phyloP scores from a whole-genome alignment of 768 basidiomycete genomes.

The Kwoniella europaea region DNA sequence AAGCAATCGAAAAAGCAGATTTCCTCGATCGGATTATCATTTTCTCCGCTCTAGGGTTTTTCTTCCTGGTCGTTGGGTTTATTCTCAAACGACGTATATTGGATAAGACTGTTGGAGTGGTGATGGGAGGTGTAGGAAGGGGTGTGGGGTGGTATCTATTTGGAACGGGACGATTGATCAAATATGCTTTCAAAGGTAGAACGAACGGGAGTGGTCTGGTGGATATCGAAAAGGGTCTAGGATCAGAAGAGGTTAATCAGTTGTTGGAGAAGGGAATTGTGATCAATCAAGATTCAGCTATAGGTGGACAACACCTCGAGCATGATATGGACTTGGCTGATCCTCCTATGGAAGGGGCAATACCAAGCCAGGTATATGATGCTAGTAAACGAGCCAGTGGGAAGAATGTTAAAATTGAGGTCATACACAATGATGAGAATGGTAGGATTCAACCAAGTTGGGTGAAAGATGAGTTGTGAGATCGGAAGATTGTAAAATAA shows the following conservation, averaged over 20 bases:
- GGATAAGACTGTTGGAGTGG: conserved; percentile 69
- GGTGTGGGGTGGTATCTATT: conserved; percentile 83
- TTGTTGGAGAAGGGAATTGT: neutral
- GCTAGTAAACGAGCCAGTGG: neutral
- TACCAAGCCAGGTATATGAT: conserved; percentile 10
- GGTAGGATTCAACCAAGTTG: neutral
- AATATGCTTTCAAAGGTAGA: conserved; percentile 23
- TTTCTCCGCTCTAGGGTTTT: conserved; percentile 77
- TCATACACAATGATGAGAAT: conserved; percentile 1
- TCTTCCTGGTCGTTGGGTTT: conserved; percentile 79
- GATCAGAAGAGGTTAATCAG: neutral
- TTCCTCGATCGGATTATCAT: conserved; percentile 89
- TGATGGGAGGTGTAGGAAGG: conserved; percentile 16
- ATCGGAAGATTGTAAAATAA: neutral
- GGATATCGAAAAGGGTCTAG: neutral
- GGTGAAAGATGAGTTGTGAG: conserved; percentile 6
- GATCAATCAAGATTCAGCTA: conserved; percentile 16
- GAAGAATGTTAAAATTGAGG: conserved; percentile 16
- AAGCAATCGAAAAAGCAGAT: conserved; percentile 85
- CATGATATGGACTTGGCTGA: neutral
- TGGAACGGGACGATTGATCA: conserved; percentile 43
- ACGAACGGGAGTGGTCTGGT: neutral
- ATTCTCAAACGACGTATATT: conserved; percentile 86
- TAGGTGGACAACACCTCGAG: neutral
- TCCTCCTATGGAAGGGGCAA: neutral